Conservation (phyloP, 2,329 filamentous ascomycete species). For the Fusarium pseudocircinatum region DNA sequence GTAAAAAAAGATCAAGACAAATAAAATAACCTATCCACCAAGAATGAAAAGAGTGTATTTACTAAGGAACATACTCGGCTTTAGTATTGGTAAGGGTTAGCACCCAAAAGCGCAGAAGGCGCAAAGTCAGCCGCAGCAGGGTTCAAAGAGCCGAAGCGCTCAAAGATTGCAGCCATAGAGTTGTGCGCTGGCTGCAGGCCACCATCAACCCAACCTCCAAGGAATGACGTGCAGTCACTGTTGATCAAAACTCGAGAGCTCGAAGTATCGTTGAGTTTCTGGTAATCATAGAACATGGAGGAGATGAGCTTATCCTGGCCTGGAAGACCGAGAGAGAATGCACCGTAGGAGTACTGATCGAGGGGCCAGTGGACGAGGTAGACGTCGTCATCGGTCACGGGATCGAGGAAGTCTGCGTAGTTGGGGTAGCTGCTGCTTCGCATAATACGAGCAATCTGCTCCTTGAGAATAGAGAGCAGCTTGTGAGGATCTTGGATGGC, state of each 20-base stretch:
- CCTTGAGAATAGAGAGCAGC: not conserved
- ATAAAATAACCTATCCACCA: no score
- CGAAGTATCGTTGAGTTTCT: not conserved
- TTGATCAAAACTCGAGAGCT: not conserved
- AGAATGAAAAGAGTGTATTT: not conserved
- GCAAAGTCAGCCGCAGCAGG: not conserved
- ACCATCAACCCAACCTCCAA: not conserved
- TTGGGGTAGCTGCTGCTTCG: not conserved
- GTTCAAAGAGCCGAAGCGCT: not conserved
- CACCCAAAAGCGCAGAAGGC: not conserved
- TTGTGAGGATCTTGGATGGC: not conserved
- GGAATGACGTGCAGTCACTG: not conserved
- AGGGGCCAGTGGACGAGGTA: not conserved
- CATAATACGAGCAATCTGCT: not conserved
- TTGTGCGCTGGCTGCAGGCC: not conserved
- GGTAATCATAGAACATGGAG: not conserved
- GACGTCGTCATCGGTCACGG: not conserved
- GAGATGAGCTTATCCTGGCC: not conserved
- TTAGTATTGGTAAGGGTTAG: not conserved
- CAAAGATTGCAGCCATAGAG: not conserved
- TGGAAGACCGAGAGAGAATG: not conserved
- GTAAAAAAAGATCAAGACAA: no score
- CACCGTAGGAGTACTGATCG: not conserved
- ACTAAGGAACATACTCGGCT: rapidly evolving
- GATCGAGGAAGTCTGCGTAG: not conserved